Evolutionary conservation across 345 rosid genomes (phyloP), one percentile per base, ranked within the genome.

Genomic region (Populus euphratica): DNA sequence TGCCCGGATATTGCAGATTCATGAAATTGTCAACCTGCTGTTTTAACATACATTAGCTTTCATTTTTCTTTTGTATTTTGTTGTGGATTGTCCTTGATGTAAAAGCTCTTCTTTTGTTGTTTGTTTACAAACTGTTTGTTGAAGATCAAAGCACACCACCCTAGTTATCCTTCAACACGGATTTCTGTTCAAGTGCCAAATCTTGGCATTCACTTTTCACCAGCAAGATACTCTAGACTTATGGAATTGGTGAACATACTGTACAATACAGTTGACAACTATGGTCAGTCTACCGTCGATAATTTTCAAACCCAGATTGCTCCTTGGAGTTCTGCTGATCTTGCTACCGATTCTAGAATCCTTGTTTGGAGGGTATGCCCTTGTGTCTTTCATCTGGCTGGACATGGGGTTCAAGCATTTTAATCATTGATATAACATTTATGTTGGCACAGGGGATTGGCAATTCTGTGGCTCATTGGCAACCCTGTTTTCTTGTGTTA

Each of bases 111-210:
- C 52, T 47, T 4, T 14, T 47, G 18, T 47, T 47, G 52, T 47
- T 47, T 47, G 16, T 14, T 14, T 47, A 47, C n/a, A 33, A 67
- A 38, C 43, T 75, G 23, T 75, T 83, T 82, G 38, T 41, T 81
- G 72, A 77, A 96, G 99, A 96, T 96, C 78, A 91, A 94, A 90
- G 88, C 90, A 63, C 90, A 91, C 77, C 97, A 89, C 72, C 97
- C 93, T 59, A 80, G 86, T 87, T 93, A 86, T 84, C 99, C 99
- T 31, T 91, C 99, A 63, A 91, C 97, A 21, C 90, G 93, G 77
- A 87, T 96, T 81, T 92, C 97, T 74, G 81, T 96, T 81, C 95
- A 96, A 96, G 95, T 96, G 79, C 99, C 99, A 75, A 96, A 88
- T 85, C 92, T 96, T 85, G 89, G 97, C 84, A 85, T 96, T 85